Percentiles rank a stretch among this genome's conserved stretches.
Conservation (phyloP, 108 stramenopile genomes). For the Parmales sp. region DNA sequence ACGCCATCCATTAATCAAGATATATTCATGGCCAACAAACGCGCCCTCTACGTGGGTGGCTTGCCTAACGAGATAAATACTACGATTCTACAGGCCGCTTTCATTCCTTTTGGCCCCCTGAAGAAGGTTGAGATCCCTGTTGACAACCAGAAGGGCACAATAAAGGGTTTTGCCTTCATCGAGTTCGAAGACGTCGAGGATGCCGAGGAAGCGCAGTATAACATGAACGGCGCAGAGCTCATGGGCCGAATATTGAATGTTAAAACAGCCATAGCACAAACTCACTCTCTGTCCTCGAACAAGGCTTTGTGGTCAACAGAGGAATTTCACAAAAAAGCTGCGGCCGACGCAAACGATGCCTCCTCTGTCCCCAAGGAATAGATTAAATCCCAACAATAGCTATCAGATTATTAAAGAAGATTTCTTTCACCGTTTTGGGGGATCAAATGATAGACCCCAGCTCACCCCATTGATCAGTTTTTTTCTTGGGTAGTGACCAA, state of each 20-base stretch:
- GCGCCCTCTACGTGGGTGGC: too few relatives aligned
- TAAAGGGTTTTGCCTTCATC: slow-evolving; percentile 39
- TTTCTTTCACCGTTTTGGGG: background rate
- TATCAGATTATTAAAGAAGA: too few relatives aligned
- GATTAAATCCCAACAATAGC: too few relatives aligned
- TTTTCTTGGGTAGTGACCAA: too few relatives aligned
- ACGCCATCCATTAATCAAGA: too few relatives aligned
- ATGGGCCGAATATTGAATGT: slow-evolving; percentile 31
- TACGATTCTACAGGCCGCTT: too few relatives aligned
- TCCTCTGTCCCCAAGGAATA: too few relatives aligned
- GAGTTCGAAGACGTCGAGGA: slow-evolving; percentile 35
- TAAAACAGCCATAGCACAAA: slow-evolving; percentile 29
- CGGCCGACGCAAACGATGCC: too few relatives aligned
- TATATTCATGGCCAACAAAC: too few relatives aligned
- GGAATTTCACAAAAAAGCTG: too few relatives aligned
- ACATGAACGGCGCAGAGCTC: slow-evolving; percentile 44
- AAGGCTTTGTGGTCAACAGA: slow-evolving; percentile 15
- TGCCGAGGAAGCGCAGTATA: slow-evolving; percentile 34
- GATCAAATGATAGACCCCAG: background rate
- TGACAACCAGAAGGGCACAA: background rate
- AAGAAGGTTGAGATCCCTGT: slow-evolving; percentile 29
- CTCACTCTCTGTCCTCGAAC: slow-evolving; percentile 28
- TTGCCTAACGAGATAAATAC: too few relatives aligned
- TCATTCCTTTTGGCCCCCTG: too few relatives aligned
- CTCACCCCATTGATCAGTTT: background rate